These are phyloP conservation scores for Colletotrichum magnum DNA, from an alignment of 2,329 filamentous ascomycete genomes.

Conservation along the genomic window DNA sequence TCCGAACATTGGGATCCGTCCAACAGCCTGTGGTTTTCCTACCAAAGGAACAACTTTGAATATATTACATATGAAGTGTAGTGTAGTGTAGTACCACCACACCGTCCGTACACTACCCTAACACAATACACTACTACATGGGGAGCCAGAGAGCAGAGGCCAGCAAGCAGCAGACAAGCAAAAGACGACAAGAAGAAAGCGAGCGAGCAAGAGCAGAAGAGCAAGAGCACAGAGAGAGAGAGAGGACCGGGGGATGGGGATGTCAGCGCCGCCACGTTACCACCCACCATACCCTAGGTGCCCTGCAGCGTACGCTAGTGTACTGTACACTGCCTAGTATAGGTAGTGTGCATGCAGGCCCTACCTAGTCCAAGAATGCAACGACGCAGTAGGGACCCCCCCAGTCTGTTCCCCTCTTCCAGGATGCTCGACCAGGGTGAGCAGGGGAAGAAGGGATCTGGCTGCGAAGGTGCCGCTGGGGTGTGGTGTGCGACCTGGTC, in stretches of 20 bases:
- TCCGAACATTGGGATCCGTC: slow-evolving; percentile 37
- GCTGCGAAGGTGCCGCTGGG: slow-evolving; percentile 26
- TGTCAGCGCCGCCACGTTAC: slow-evolving; percentile 30
- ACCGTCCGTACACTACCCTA: background rate
- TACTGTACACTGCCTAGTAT: no score
- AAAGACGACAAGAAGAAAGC: background rate
- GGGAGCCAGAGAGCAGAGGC: background rate
- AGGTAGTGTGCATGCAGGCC: slow-evolving; percentile 22
- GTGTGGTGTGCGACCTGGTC: slow-evolving; percentile 17
- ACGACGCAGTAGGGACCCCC: slow-evolving; percentile 33
- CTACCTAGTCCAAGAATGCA: slow-evolving; percentile 38
- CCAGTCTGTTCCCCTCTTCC: slow-evolving; percentile 35
- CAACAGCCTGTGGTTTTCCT: slow-evolving; percentile 25
- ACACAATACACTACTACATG: no score
- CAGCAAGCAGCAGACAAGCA: background rate
- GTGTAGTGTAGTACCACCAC: background rate
- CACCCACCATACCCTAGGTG: slow-evolving; percentile 11
- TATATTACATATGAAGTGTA: no score
- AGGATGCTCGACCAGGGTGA: slow-evolving; percentile 29
- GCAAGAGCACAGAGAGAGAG: slow-evolving; percentile 12
- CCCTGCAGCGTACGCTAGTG: no score
- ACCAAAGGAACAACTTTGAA: background rate
- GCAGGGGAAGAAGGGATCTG: slow-evolving; percentile 27
- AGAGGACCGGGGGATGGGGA: slow-evolving; percentile 11
- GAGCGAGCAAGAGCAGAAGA: slow-evolving; percentile 4